Percentiles rank a stretch among this genome's conserved stretches.
phyloP scores from a whole-genome alignment of 441 rosid genomes.

The Iberis amara region DNA sequence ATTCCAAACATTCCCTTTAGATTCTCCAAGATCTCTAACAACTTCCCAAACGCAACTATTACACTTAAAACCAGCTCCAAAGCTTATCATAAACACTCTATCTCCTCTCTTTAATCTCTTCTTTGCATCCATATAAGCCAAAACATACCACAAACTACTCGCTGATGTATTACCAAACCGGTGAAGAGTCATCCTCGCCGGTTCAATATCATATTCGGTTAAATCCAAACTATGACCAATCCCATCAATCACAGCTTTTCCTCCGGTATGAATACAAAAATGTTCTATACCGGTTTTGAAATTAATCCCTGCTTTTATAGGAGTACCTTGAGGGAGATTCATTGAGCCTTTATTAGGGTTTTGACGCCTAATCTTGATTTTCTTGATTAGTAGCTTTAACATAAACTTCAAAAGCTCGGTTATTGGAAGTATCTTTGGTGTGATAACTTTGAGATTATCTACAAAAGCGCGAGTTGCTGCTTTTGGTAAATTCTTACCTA shows the following conservation, averaged over 20 bases:
- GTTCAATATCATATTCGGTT: slow-evolving; percentile 62
- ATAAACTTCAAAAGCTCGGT: slow-evolving; percentile 58
- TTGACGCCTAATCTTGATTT: slow-evolving; percentile 34
- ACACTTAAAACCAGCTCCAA: slow-evolving; percentile 95
- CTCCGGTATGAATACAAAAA: slow-evolving; percentile 86
- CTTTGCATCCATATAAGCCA: slow-evolving; percentile 86
- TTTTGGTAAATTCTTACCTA: slow-evolving; percentile 61
- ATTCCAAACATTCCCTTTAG: slow-evolving; percentile 57
- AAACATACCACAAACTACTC: slow-evolving; percentile 85
- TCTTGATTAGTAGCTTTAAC: slow-evolving; percentile 25
- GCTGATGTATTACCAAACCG: slow-evolving; percentile 93
- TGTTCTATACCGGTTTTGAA: slow-evolving; percentile 76
- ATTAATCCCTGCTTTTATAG: slow-evolving; percentile 42
- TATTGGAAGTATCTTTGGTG: slow-evolving; percentile 68
- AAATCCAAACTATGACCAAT: slow-evolving; percentile 56
- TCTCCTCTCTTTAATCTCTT: slow-evolving; percentile 74
- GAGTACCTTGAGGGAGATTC: slow-evolving; percentile 15
- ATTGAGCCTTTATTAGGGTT: slow-evolving; percentile 21
- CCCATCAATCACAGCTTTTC: slow-evolving; percentile 92
- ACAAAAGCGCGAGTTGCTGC: slow-evolving; percentile 68
- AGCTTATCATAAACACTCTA: slow-evolving; percentile 79
- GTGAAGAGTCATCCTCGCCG: slow-evolving; percentile 82
- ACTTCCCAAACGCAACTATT: slow-evolving; percentile 97
- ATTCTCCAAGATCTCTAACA: slow-evolving; percentile 49
- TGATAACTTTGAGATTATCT: slow-evolving; percentile 56